Conservation (phyloP, 2,329 filamentous ascomycete species). For the Ceratocystis cubensis region DNA sequence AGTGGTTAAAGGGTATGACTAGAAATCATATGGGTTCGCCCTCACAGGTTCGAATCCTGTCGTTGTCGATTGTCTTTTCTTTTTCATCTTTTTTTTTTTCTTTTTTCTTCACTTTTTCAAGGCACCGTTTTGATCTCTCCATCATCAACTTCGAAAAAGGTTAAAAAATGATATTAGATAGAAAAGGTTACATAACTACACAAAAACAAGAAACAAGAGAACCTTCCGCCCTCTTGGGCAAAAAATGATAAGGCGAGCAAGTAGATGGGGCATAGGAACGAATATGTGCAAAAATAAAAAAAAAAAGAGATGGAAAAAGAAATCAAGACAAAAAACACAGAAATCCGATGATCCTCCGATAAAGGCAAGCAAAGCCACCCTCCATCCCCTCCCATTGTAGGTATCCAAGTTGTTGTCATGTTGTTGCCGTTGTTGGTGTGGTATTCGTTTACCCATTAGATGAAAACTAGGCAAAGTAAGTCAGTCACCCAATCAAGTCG, state of each 20-base stretch:
- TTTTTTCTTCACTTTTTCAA: neutral
- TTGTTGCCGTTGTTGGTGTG: neutral
- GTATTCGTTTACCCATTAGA: neutral
- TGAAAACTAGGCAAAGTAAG: no score
- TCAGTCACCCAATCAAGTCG: no score
- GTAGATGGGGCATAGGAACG: neutral
- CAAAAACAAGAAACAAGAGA: neutral
- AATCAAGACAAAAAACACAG: constrained; percentile 4
- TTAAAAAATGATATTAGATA: neutral
- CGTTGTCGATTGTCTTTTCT: constrained; percentile 12
- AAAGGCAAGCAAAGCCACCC: neutral
- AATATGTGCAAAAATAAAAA: constrained; percentile 1
- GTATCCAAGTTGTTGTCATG: constrained; percentile 1
- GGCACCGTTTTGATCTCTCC: neutral
- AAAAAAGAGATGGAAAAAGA: neutral
- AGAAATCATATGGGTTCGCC: constrained; percentile 21
- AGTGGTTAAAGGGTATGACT: constrained; percentile 21
- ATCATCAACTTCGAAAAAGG: neutral
- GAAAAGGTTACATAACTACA: neutral
- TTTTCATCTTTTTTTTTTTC: neutral
- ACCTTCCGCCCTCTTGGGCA: neutral
- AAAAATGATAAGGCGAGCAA: neutral
- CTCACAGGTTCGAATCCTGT: constrained; percentile 21
- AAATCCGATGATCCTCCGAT: neutral
- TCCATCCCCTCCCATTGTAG: neutral